Base-by-base conservation (phyloP, 2,329 filamentous ascomycete genomes). In the Herpotrichia juniperi region DNA sequence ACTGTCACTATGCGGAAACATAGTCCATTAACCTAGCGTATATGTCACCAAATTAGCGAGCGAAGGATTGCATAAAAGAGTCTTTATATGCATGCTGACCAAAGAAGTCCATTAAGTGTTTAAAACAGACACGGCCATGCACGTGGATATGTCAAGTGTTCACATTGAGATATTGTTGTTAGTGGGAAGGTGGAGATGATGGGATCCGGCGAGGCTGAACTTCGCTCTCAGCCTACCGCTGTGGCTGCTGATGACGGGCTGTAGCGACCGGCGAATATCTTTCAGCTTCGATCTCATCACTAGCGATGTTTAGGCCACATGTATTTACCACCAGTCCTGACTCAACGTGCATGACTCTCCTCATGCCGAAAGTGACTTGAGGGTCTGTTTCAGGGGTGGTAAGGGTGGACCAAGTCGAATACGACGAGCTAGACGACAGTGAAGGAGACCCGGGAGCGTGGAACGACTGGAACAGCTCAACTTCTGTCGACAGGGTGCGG, bases 401-500 rank as follows among this genome's bases (percentile, higher is more conserved):
- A n/a, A n/a, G n/a, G n/a, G n/a, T n/a, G n/a, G n/a, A n/a, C n/a
- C n/a, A n/a, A n/a, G n/a, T n/a, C n/a, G n/a, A n/a, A n/a, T n/a
- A n/a, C n/a, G n/a, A n/a, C n/a, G n/a, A 24, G 37, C 34, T 12
- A 19, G 31, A n/a, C 7, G 16, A 37, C 3, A 7, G 42, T 14
- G 19, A 10, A 39, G 32, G 45, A 16, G 21, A 40, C n/a, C 45
- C 45, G 14, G 21, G 14, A 11, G 12, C 19, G 22, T 17, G 28
- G 32, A 22, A 34, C 16, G 30, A 39, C 11, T 17, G 2, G 42
- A n/a, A n/a, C n/a, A n/a, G n/a, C n/a, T n/a, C n/a, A n/a, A n/a
- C n/a, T n/a, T n/a, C n/a, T n/a, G n/a, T n/a, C n/a, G 22, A 25
- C 35, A 48, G 46, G 37, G 46, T 19, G 48, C 48, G 42, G 48